Percentiles rank a stretch among this genome's conserved stretches.
Conservation (phyloP, 129 eudicot genomes). For the Oenanthe sinensis region DNA sequence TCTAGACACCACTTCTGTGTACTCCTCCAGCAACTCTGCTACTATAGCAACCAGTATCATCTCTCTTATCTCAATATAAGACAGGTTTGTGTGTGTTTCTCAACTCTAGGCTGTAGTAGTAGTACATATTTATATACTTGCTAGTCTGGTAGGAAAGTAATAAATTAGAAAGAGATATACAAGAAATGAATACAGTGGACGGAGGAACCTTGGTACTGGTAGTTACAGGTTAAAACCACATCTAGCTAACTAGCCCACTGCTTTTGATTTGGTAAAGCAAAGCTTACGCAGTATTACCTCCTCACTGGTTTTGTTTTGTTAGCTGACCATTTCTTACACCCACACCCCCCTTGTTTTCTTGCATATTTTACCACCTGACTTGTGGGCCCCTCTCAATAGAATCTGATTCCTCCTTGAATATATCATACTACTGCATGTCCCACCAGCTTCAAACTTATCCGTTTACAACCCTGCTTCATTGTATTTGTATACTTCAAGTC, state of each 20-base stretch:
- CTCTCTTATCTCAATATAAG: background rate
- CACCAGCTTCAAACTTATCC: background rate
- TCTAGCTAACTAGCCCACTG: background rate
- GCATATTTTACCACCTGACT: background rate
- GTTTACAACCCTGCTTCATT: background rate
- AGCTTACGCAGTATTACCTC: background rate
- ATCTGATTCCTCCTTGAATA: background rate
- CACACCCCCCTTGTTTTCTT: background rate
- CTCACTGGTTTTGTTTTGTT: background rate
- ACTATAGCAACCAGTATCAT: background rate
- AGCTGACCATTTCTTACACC: background rate
- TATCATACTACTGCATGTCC: background rate
- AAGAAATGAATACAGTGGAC: background rate
- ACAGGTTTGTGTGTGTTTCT: background rate
- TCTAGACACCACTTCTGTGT: conserved; percentile 7
- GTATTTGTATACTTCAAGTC: no score
- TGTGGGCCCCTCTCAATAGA: background rate
- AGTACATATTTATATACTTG: no score
- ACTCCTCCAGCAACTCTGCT: conserved; percentile 3
- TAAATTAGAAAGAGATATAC: no score
- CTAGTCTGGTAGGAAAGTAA: no score
- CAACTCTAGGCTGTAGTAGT: background rate
- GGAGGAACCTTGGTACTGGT: background rate
- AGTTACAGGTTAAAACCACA: background rate
- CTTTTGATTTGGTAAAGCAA: background rate